Percentiles rank a stretch among this genome's conserved stretches.
Conservation (phyloP, 345 rosid species). For the Populus euphratica region DNA sequence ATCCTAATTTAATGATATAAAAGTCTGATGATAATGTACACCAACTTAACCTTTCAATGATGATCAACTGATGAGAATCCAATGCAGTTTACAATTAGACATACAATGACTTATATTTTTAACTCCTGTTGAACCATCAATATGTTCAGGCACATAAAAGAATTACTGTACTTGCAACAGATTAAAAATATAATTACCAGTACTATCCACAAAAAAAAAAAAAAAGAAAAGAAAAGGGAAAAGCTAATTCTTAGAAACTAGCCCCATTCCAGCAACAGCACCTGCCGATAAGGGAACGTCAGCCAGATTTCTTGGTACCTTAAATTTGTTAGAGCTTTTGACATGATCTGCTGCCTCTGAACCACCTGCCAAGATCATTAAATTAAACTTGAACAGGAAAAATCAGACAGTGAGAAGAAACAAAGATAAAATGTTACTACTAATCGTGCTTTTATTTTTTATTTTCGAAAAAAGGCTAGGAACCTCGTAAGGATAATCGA, state of each 20-base stretch:
- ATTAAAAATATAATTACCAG: too few species aligned
- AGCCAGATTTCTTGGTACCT: conserved; percentile 21
- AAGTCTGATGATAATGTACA: too few species aligned
- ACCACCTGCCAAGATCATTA: conserved; percentile 35
- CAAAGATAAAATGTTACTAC: neutral
- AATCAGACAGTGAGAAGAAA: neutral
- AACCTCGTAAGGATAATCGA: conserved; percentile 36
- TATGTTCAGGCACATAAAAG: too few species aligned
- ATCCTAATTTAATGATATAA: too few species aligned
- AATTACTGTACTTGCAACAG: too few species aligned
- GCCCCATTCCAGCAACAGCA: neutral
- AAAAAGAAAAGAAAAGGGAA: too few species aligned
- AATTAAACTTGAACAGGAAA: neutral
- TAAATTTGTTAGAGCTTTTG: conserved; percentile 16
- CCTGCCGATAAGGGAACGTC: neutral
- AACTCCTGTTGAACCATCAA: too few species aligned
- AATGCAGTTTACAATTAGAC: too few species aligned
- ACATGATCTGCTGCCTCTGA: conserved; percentile 11
- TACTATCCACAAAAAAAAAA: too few species aligned
- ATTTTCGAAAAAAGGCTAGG: neutral
- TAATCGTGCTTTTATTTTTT: neutral
- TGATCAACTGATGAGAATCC: too few species aligned
- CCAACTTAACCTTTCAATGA: too few species aligned
- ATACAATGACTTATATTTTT: too few species aligned
- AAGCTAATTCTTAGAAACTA: neutral